Conservation (phyloP, 257 asterid genomes). For the Fraxinus anomala region DNA sequence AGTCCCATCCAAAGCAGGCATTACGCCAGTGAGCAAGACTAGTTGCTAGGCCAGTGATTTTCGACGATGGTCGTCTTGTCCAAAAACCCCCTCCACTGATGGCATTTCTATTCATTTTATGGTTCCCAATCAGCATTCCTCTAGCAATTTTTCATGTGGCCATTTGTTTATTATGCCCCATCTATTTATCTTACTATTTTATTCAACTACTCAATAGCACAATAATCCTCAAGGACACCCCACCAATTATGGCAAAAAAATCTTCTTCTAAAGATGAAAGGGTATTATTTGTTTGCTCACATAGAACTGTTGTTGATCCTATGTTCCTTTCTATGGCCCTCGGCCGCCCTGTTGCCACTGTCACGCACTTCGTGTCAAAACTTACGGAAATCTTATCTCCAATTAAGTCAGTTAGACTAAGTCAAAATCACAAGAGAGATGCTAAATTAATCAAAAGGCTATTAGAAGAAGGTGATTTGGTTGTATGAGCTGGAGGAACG, state of each 20-base stretch:
- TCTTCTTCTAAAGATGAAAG: background rate
- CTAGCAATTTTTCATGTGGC: too few species aligned
- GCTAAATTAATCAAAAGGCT: conserved; percentile 26
- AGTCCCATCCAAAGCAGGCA: too few species aligned
- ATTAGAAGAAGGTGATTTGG: conserved; percentile 18
- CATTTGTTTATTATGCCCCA: too few species aligned
- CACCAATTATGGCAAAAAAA: background rate
- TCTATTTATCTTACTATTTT: background rate
- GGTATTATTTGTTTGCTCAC: conserved; percentile 31
- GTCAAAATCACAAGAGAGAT: conserved; percentile 22
- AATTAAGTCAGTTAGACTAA: conserved; percentile 22
- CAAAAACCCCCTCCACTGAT: too few species aligned
- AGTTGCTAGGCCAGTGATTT: too few species aligned
- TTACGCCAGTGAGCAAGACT: too few species aligned
- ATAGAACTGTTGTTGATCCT: conserved; percentile 26
- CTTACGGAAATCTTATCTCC: conserved; percentile 21
- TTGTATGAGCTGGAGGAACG: conserved; percentile 41
- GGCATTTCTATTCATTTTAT: too few species aligned
- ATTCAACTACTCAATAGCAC: background rate
- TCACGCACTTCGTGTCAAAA: conserved; percentile 30
- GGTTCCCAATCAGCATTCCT: too few species aligned
- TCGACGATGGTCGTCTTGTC: too few species aligned
- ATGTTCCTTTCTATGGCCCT: conserved; percentile 27
- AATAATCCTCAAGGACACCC: conserved; percentile 24
- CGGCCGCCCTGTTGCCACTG: conserved; percentile 21